Percentiles rank a stretch among this genome's conserved stretches.
Conservation (phyloP, 495 filamentous ascomycete species). For the Letharia columbiana region DNA sequence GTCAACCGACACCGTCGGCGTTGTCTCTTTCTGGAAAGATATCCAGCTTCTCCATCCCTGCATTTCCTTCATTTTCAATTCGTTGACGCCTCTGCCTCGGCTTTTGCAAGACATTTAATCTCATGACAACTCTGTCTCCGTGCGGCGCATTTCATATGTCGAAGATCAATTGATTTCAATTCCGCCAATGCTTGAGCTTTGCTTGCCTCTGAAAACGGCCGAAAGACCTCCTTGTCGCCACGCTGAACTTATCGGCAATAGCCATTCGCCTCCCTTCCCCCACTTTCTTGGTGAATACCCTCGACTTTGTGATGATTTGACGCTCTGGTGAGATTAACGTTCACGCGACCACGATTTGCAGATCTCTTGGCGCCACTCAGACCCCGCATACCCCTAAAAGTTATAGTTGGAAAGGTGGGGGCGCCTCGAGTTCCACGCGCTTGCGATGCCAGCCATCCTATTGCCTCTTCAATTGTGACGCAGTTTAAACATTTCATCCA, state of each 20-base stretch:
- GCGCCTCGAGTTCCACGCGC: background rate
- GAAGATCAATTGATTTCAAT: background rate
- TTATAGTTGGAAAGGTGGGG: constrained; percentile 5
- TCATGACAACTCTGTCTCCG: background rate
- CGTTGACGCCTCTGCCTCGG: background rate
- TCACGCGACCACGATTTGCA: background rate
- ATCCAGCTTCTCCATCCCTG: constrained; percentile 3
- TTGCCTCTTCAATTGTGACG: background rate
- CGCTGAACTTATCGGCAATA: background rate
- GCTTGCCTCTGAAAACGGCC: background rate
- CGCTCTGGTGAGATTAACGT: background rate
- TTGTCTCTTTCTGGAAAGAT: background rate
- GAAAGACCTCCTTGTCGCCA: background rate
- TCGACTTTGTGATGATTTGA: background rate
- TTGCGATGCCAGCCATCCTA: background rate
- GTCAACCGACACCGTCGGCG: background rate
- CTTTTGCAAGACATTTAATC: background rate
- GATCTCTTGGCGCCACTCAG: constrained; percentile 21
- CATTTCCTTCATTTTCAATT: background rate
- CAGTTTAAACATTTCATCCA: background rate
- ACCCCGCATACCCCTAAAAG: constrained; percentile 1
- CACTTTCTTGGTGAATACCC: background rate
- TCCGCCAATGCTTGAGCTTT: background rate
- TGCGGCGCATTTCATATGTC: background rate
- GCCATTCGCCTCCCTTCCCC: background rate